phyloP scores from a whole-genome alignment of 257 asterid genomes.

The Fraxinus excelsior region DNA sequence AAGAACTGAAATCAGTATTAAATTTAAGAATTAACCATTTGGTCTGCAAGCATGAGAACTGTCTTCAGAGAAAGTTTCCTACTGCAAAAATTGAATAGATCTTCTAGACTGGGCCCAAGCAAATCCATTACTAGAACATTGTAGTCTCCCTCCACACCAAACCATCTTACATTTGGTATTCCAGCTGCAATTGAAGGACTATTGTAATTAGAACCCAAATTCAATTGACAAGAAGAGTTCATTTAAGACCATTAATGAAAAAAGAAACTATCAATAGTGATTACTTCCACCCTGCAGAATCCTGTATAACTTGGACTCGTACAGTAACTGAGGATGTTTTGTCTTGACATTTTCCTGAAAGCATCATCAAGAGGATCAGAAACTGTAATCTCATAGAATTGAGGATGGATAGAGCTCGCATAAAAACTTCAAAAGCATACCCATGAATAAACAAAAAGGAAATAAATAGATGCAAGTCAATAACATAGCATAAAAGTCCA shows the following conservation, averaged over 20 bases:
- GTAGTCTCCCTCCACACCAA: slow-evolving; percentile 93
- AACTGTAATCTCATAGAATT: neutral
- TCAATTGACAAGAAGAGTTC: slow-evolving; percentile 11
- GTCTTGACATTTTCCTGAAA: slow-evolving; percentile 70
- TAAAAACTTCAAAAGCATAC: neutral
- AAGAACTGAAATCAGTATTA: neutral
- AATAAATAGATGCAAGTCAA: neutral
- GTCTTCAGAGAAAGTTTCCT: slow-evolving; percentile 95
- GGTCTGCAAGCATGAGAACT: slow-evolving; percentile 99
- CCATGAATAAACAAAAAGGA: neutral
- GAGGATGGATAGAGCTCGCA: neutral
- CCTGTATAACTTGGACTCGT: slow-evolving; percentile 67
- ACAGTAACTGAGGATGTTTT: slow-evolving; percentile 64
- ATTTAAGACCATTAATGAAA: slow-evolving; percentile 15
- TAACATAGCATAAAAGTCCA: neutral
- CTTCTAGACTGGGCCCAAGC: slow-evolving; percentile 99
- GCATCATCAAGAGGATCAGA: neutral
- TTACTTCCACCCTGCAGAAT: slow-evolving; percentile 75
- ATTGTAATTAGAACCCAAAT: slow-evolving; percentile 26
- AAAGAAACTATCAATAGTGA: neutral
- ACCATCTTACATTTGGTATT: slow-evolving; percentile 92
- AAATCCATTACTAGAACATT: slow-evolving; percentile 98
- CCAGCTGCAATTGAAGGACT: slow-evolving; percentile 68
- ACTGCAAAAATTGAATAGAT: slow-evolving; percentile 92
- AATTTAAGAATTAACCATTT: slow-evolving; percentile 63